Conservation (phyloP, 208 protist genomes). For the Leishmania tropica region DNA sequence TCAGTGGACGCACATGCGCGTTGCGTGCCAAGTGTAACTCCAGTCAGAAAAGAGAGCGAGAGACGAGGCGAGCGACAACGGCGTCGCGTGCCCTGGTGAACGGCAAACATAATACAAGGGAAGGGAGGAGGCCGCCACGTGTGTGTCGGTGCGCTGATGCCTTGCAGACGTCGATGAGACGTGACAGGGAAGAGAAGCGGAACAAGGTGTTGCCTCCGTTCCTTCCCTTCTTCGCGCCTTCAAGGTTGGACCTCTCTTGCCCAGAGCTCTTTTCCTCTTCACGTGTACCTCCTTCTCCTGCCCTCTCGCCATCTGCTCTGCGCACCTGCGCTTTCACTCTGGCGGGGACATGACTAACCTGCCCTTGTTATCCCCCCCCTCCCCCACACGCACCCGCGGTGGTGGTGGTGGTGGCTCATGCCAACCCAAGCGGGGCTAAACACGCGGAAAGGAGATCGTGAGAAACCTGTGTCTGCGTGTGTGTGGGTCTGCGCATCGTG, state of each 20-base stretch:
- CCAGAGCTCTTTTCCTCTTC: neutral
- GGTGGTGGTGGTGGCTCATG: too few species aligned
- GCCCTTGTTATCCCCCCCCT: neutral
- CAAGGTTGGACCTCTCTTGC: neutral
- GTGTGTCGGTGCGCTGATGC: neutral
- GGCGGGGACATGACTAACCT: neutral
- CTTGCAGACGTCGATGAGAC: neutral
- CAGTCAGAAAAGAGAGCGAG: neutral
- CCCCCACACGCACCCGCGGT: neutral
- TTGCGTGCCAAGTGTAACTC: neutral
- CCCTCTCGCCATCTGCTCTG: neutral
- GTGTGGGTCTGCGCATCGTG: neutral
- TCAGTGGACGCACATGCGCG: neutral
- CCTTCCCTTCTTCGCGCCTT: neutral
- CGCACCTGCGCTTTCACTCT: neutral
- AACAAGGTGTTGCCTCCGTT: neutral
- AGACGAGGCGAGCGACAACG: neutral
- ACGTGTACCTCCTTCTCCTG: neutral
- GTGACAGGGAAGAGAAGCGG: neutral
- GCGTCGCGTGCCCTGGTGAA: neutral
- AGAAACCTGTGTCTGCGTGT: neutral
- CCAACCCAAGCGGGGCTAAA: too few species aligned
- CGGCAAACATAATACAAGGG: neutral
- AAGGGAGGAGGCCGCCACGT: neutral
- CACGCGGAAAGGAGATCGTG: neutral